Conservation (phyloP, 2,329 filamentous ascomycete genomes). For the Taxawa tesnikishii region DNA sequence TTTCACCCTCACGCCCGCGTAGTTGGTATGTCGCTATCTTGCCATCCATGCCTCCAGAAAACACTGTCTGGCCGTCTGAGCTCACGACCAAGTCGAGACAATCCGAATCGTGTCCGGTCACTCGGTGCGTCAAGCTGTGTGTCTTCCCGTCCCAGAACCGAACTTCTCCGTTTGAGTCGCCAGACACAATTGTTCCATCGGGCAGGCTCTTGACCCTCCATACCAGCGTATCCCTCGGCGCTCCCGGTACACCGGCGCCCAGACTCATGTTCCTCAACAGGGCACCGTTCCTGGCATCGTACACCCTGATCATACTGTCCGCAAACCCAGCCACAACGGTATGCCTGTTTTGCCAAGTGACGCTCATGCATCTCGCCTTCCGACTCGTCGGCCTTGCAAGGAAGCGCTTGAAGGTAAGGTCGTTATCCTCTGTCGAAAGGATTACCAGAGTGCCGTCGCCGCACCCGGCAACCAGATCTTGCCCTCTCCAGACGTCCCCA, state of each 20-base stretch:
- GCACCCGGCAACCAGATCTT: constrained; percentile 73
- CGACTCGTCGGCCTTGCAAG: constrained; percentile 67
- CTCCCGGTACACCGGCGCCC: constrained; percentile 63
- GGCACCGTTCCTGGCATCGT: constrained; percentile 69
- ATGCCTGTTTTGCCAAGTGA: constrained; percentile 77
- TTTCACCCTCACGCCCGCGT: constrained; percentile 32
- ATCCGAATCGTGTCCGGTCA: constrained; percentile 81
- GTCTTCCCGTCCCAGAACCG: constrained; percentile 90
- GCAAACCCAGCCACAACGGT: constrained; percentile 82
- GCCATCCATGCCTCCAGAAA: constrained; percentile 87
- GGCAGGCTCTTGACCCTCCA: constrained; percentile 87
- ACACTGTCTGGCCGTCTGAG: constrained; percentile 65
- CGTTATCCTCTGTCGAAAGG: constrained; percentile 73
- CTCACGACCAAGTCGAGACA: constrained; percentile 78
- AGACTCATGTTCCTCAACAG: constrained; percentile 74
- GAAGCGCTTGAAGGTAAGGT: constrained; percentile 67
- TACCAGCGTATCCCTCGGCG: constrained; percentile 74
- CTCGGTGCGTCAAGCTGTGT: constrained; percentile 74
- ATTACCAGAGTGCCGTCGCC: constrained; percentile 83
- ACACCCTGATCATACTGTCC: constrained; percentile 89
- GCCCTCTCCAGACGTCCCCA: constrained; percentile 18
- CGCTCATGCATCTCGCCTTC: constrained; percentile 78
- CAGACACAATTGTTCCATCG: constrained; percentile 83
- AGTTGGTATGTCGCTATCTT: constrained; percentile 74
- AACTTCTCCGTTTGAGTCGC: constrained; percentile 87